Percentiles rank a stretch among this genome's conserved stretches.
Conservation (phyloP, 2,329 filamentous ascomycete species). For the Xylaria sp. region DNA sequence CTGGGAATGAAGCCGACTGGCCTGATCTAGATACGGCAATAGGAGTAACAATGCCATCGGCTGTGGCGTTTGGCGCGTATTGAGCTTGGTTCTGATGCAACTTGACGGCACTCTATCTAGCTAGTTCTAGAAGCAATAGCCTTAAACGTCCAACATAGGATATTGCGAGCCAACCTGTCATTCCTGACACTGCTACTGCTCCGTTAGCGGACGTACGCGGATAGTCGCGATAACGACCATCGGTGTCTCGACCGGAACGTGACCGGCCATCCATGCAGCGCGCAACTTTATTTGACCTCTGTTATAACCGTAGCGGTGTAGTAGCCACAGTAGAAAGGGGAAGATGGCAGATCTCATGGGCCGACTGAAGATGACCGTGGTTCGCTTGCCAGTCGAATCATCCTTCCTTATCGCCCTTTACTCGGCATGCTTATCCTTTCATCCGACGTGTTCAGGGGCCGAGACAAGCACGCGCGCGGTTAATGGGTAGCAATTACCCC, state of each 20-base stretch:
- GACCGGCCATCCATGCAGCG: background rate
- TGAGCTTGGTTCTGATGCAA: background rate
- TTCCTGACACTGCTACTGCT: background rate
- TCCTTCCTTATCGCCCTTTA: background rate
- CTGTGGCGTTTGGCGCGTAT: too few species aligned
- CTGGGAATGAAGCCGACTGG: background rate
- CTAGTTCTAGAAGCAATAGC: background rate
- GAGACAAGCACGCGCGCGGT: background rate
- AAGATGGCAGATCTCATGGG: background rate
- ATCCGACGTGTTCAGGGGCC: background rate
- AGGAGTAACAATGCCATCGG: background rate
- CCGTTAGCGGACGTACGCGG: background rate
- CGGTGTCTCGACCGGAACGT: background rate
- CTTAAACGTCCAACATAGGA: too few species aligned
- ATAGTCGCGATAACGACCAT: constrained; percentile 18
- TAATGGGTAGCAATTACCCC: background rate
- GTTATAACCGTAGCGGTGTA: background rate
- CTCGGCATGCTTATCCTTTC: background rate
- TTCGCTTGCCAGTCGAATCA: background rate
- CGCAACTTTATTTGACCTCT: background rate
- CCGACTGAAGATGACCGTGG: background rate
- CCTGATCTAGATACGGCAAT: background rate
- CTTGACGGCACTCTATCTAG: background rate
- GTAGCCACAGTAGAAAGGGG: too few species aligned
- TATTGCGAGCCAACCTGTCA: too few species aligned